These are phyloP conservation scores for Protea cynaroides DNA, from an alignment of 164 flowering plant species.

Conservation along the genomic window DNA sequence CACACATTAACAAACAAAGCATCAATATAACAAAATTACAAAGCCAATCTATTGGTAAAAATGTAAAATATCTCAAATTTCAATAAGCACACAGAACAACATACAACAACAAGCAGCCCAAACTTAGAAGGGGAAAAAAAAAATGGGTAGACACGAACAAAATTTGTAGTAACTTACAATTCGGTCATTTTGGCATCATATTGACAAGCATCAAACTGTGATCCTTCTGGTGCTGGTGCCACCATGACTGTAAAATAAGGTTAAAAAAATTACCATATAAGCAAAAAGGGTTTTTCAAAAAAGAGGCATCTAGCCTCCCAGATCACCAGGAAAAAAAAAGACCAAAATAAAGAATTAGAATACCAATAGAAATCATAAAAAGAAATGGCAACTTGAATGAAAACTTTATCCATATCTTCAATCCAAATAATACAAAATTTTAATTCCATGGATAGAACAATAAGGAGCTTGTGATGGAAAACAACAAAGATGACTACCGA, in stretches of 20 bases:
- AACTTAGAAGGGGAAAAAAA: background rate
- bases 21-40: background rate
- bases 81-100: background rate
- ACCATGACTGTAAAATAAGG: conserved; percentile 31
- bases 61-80: background rate
- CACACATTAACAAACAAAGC: conserved; percentile 7
- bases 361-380: too few relatives aligned
- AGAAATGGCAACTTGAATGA: too few relatives aligned
- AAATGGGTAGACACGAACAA: background rate
- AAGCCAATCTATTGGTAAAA: background rate
- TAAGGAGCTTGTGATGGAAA: too few relatives aligned
- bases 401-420: too few relatives aligned
- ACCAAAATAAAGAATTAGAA: too few relatives aligned
- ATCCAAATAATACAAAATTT: too few relatives aligned
- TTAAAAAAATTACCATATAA: background rate
- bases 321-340: too few relatives aligned
- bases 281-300: too few relatives aligned
- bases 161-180: conserved; percentile 20
- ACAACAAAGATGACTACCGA: too few relatives aligned
- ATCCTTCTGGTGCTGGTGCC: conserved; percentile 44
- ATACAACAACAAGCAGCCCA: background rate
- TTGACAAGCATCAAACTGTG: conserved; percentile 52
- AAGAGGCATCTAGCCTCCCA: too few relatives aligned
- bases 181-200: conserved; percentile 64
- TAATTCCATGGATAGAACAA: too few relatives aligned